Conservation (phyloP, 1,139 yeast species). For the Candida sanyaensis region DNA sequence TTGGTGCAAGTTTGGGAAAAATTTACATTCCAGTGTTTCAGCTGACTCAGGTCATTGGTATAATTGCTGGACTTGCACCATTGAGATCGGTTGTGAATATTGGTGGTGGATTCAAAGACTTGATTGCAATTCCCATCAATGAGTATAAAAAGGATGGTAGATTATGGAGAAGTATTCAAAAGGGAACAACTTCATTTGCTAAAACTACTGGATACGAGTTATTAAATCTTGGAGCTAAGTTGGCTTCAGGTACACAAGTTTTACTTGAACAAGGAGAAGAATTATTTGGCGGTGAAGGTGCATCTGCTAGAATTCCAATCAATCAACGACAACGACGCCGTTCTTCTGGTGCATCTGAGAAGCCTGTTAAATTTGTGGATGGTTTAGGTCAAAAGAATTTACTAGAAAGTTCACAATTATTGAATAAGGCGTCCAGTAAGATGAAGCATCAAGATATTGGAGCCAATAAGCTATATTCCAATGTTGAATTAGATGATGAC, state of each 20-base stretch:
- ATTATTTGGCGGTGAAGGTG: conserved; percentile 68
- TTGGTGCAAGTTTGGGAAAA: conserved; percentile 57
- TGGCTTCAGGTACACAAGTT: conserved; percentile 89
- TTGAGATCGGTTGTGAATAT: conserved; percentile 74
- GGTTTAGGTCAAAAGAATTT: conserved; percentile 6
- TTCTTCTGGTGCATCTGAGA: conserved; percentile 10
- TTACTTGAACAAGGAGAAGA: conserved; percentile 80
- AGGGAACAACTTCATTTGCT: conserved; percentile 78
- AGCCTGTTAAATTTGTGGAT: conserved; percentile 6
- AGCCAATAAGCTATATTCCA: conserved; percentile 29
- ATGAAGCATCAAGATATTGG: conserved; percentile 21
- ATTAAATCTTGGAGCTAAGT: conserved; percentile 76
- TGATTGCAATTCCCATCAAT: conserved; percentile 70
- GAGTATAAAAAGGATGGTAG: conserved; percentile 78
- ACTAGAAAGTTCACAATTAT: conserved; percentile 15
- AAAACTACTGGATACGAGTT: conserved; percentile 81
- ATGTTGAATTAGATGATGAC: conserved; percentile 29
- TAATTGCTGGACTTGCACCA: conserved; percentile 83
- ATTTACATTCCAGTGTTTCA: conserved; percentile 89
- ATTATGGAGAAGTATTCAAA: conserved; percentile 67
- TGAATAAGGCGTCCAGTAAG: conserved; percentile 11
- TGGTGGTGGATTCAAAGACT: conserved; percentile 75
- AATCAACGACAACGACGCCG: conserved; percentile 2
- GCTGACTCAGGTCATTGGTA: conserved; percentile 73
- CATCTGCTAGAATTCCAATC: conserved; percentile 36